phyloP scores from a whole-genome alignment of 2,329 filamentous ascomycete species.

The Hortaea sp. region DNA sequence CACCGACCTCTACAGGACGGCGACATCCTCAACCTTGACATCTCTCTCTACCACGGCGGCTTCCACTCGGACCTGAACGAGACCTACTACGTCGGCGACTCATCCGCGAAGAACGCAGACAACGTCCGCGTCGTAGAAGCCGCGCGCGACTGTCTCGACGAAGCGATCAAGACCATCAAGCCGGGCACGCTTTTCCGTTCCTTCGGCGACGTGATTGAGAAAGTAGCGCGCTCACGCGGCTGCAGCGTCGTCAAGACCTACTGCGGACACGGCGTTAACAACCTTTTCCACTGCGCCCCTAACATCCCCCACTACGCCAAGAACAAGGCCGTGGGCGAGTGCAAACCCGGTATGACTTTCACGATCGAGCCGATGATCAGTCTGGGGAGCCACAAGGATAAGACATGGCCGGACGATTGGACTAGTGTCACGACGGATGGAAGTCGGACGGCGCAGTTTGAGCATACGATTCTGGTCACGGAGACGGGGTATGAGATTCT shows the following conservation, averaged over 20 bases:
- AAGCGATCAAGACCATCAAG: slow-evolving; percentile 84
- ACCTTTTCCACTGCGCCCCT: slow-evolving; percentile 83
- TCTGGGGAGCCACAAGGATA: slow-evolving; percentile 78
- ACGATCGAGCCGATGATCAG: slow-evolving; percentile 99
- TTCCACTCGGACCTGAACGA: slow-evolving; percentile 97
- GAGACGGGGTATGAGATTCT: slow-evolving; percentile 73
- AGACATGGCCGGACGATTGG: slow-evolving; percentile 99
- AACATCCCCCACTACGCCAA: slow-evolving; percentile 97
- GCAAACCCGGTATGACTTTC: slow-evolving; percentile 95
- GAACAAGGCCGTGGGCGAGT: slow-evolving; percentile 92
- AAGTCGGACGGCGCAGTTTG: slow-evolving; percentile 83
- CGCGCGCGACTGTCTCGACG: slow-evolving; percentile 78
- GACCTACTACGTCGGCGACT: slow-evolving; percentile 94
- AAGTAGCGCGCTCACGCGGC: slow-evolving; percentile 72
- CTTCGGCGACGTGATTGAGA: slow-evolving; percentile 90
- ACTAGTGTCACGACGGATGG: slow-evolving; percentile 90
- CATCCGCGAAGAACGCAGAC: slow-evolving; percentile 72
- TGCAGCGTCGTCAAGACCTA: slow-evolving; percentile 94
- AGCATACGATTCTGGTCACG: slow-evolving; percentile 76
- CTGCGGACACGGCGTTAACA: slow-evolving; percentile 91
- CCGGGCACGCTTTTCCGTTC: slow-evolving; percentile 88
- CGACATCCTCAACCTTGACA: slow-evolving; percentile 95
- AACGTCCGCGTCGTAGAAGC: slow-evolving; percentile 85
- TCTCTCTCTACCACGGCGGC: slow-evolving; percentile 85
- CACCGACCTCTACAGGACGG: slow-evolving; percentile 78